Base-by-base conservation (phyloP, 2,329 filamentous ascomycete genomes). In the Diplodia intermedia region DNA sequence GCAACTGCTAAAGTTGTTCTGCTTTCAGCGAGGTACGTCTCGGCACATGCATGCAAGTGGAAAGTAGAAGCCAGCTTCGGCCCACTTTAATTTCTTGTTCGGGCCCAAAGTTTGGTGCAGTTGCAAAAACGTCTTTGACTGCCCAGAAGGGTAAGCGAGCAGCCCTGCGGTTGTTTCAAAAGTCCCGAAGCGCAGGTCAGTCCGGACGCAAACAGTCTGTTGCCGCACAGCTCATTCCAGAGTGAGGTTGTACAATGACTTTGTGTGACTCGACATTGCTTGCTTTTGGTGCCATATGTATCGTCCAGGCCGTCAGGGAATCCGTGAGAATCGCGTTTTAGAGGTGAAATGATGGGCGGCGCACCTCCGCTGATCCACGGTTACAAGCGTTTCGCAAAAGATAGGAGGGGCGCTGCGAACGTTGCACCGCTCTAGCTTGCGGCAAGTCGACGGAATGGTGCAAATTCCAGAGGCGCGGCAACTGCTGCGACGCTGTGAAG, bases 341-440 rank as follows among this genome's bases (percentile, higher is more conserved):
- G 60, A 47, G 18, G 7, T 2, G 6, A 9, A 33, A 9, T 33
- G 31, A 1, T 33, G 31, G 31, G 8, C 1, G 8, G 31, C 8
- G 31, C 6, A 9, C 31, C 7, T 33, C 31, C 31, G 38, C 38
- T 31, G 56, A 61, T 61, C 14, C 40, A 20, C 23, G 40, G 3
- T 9, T n/a, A 62, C 40, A 50, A 14, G 33, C 14, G 38, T 61
- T 31, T 47, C n/a, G 20, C 38, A 49, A 20, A 47, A 40, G 60
- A 63, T 26, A 63, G n/a, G 29, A 38, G 43, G 47, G 52, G 52
- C 52, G 60, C 43, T 63, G 60, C 38, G 60, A 38, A 52, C 11
- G 29, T 38, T 43, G n/a, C 50, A 18, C 12, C 38, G 47, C 60
- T 36, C 50, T 63, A 63, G 60, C n/a, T 36, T 63, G 47, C 43